Percentiles rank a stretch among this genome's conserved stretches.
Evolutionary conservation across 176 grass and related monocot genomes (phyloP).

Genomic region (Olyra latifolia): DNA sequence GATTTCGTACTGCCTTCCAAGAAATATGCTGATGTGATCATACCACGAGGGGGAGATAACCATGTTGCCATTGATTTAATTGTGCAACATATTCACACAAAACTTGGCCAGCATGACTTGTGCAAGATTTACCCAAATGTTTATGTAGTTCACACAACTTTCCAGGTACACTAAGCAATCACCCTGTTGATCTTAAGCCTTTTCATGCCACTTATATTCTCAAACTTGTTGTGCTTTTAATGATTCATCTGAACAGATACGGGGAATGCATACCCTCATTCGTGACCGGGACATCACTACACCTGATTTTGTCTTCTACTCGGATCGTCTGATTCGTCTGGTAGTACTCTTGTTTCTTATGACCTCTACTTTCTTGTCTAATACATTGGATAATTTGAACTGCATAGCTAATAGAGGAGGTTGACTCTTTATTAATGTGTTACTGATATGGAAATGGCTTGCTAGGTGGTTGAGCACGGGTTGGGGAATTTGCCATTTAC

Average conservation of each 20-base stretch:
- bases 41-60: conserved; percentile 88
- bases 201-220: neutral
- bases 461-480: conserved; percentile 89
- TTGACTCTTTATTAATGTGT: conserved; percentile 16
- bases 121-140: conserved; percentile 93
- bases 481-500: conserved; percentile 93
- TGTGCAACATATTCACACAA: conserved; percentile 85
- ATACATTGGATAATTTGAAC: neutral
- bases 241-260: conserved; percentile 55
- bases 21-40: conserved; percentile 98
- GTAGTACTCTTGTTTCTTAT: conserved; percentile 43
- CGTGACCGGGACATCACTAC: conserved; percentile 73
- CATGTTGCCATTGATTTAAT: conserved; percentile 94
- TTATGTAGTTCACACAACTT: conserved; percentile 81
- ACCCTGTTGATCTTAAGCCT: conserved; percentile 17
- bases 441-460: conserved; percentile 36
- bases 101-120: conserved; percentile 87
- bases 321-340: conserved; percentile 91
- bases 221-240: conserved; percentile 18
- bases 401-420: conserved; percentile 11
- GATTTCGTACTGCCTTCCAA: conserved; percentile 90
- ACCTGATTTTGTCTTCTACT: conserved; percentile 96
- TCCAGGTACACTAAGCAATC: conserved; percentile 61
- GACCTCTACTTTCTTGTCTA: neutral
- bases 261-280: conserved; percentile 96